These are phyloP conservation scores for Fonsecaea nubica DNA, from an alignment of 2,329 filamentous ascomycete genomes.

Conservation along the genomic window DNA sequence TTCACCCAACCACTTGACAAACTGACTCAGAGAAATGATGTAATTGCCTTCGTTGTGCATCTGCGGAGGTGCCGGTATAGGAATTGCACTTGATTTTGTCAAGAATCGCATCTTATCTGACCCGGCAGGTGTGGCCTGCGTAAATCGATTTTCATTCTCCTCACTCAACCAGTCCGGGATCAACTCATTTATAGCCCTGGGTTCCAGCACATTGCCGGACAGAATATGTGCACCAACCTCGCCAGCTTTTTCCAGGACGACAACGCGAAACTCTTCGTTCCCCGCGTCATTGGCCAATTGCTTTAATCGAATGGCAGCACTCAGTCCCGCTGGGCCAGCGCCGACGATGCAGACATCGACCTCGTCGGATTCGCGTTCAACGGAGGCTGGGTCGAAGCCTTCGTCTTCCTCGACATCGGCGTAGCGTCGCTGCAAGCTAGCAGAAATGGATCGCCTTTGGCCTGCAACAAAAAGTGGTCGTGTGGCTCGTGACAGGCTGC, in stretches of 20 bases:
- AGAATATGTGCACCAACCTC: constrained; percentile 95
- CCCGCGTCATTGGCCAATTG: constrained; percentile 93
- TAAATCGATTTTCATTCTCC: constrained; percentile 85
- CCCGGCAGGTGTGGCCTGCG: constrained; percentile 82
- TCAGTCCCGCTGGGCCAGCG: constrained; percentile 87
- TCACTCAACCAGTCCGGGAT: constrained; percentile 92
- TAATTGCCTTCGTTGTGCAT: constrained; percentile 99
- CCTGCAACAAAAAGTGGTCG: constrained; percentile 38
- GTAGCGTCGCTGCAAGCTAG: constrained; percentile 49
- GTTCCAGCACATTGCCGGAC: constrained; percentile 93
- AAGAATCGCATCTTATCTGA: constrained; percentile 92
- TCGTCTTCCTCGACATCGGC: constrained; percentile 56
- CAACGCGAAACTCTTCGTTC: constrained; percentile 92
- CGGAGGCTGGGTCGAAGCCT: constrained; percentile 67
- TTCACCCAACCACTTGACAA: constrained; percentile 94
- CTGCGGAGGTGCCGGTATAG: constrained; percentile 87
- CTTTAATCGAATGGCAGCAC: constrained; percentile 92
- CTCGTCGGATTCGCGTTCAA: constrained; percentile 88
- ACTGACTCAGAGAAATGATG: constrained; percentile 93
- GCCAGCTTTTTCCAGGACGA: constrained; percentile 92
- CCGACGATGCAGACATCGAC: constrained; percentile 98
- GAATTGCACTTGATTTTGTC: constrained; percentile 78
- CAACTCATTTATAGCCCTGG: constrained; percentile 84
- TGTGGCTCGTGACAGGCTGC: constrained; percentile 14
- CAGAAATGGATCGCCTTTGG: constrained; percentile 55